phyloP scores from a whole-genome alignment of 2,329 filamentous ascomycete genomes.

The Bipolaris victoriae region DNA sequence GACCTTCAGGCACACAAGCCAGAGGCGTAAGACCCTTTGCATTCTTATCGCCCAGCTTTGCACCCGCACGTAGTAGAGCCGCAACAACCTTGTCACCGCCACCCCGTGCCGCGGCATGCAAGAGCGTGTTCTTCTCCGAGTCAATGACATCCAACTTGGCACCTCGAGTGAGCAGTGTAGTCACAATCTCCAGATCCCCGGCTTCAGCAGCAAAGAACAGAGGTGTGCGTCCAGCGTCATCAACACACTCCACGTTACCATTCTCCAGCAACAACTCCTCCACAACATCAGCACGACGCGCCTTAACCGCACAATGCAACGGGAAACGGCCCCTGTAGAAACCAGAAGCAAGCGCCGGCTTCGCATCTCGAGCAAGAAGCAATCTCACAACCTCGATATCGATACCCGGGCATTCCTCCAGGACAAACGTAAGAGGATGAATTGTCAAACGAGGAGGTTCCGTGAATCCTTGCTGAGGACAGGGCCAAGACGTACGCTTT shows the following conservation, averaged over 20 bases:
- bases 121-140: slow-evolving; percentile 25
- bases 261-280: slow-evolving; percentile 30
- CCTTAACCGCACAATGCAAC: slow-evolving; percentile 35
- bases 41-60: slow-evolving; percentile 26
- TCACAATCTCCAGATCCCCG: slow-evolving; percentile 30
- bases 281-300: slow-evolving; percentile 33
- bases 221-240: slow-evolving; percentile 27
- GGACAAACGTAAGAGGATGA: slow-evolving; percentile 33
- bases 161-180: slow-evolving; percentile 26
- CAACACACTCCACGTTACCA: slow-evolving; percentile 25
- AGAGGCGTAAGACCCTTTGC: slow-evolving; percentile 24
- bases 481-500: slow-evolving; percentile 17
- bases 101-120: slow-evolving; percentile 29
- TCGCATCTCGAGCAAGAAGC: slow-evolving; percentile 30
- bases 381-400: slow-evolving; percentile 31
- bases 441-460: slow-evolving; percentile 13
- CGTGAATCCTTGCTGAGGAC: slow-evolving; percentile 12
- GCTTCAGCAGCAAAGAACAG: slow-evolving; percentile 31
- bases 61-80: slow-evolving; percentile 27
- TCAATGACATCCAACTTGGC: slow-evolving; percentile 26
- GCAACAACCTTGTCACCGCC: slow-evolving; percentile 25
- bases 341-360: slow-evolving; percentile 25
- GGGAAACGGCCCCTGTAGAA: slow-evolving; percentile 35
- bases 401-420: slow-evolving; percentile 31
- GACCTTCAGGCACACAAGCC: slow-evolving; percentile 18